These are phyloP conservation scores for Domatiomyces globalis DNA, from an alignment of 2,329 filamentous ascomycete genomes.

Conservation along the genomic window DNA sequence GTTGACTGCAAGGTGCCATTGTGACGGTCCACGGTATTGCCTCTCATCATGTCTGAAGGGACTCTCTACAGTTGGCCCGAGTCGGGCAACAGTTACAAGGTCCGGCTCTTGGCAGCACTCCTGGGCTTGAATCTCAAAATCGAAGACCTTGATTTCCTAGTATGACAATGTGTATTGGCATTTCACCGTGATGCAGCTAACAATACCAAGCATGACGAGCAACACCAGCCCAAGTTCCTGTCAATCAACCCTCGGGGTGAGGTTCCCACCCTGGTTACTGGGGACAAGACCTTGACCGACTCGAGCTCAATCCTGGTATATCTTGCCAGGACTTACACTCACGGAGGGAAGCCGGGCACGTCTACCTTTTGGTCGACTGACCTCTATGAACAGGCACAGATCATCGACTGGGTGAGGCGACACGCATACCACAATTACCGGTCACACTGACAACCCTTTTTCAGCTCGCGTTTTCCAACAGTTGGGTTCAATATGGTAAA, in stretches of 20 bases:
- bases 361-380: constrained; percentile 7
- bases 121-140: constrained; percentile 2
- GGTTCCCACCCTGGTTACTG: constrained; percentile 44
- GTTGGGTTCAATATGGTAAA: constrained; percentile 2
- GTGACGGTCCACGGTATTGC: too few species aligned
- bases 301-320: constrained; percentile 6
- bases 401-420: constrained; percentile 5
- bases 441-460: neutral
- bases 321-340: constrained; percentile 2
- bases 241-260: constrained; percentile 44
- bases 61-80: constrained; percentile 3
- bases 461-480: constrained; percentile 5
- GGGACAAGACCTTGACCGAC: constrained; percentile 4
- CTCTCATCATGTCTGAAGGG: neutral
- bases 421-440: neutral
- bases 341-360: neutral
- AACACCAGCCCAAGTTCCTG: constrained; percentile 29
- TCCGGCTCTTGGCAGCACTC: constrained; percentile 4
- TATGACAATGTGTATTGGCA: neutral
- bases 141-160: constrained; percentile 3
- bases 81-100: constrained; percentile 10
- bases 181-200: neutral
- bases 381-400: constrained; percentile 4
- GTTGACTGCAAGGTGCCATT: too few species aligned
- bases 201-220: constrained; percentile 3